Conservation (phyloP, 2,329 filamentous ascomycete genomes). For the Penicillium frequentans region DNA sequence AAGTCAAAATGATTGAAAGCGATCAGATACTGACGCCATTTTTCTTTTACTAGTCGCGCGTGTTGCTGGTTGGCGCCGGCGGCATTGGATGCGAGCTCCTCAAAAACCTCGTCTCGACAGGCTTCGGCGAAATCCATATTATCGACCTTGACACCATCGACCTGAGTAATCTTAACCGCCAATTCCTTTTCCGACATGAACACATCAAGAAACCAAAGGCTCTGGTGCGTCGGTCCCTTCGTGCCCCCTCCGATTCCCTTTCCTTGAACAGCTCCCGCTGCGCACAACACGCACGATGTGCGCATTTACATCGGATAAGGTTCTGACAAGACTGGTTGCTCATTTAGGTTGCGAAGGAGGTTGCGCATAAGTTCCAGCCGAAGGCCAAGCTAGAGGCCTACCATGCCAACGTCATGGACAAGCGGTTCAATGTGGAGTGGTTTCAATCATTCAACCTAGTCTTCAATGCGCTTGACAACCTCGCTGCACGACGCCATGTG, state of each 20-base stretch:
- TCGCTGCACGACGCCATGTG: slow-evolving; percentile 90
- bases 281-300: neutral
- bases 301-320: neutral
- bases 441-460: slow-evolving; percentile 80
- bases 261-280: slow-evolving; percentile 8
- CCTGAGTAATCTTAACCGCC: slow-evolving; percentile 93
- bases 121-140: slow-evolving; percentile 90
- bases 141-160: slow-evolving; percentile 99
- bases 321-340: slow-evolving; percentile 14
- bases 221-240: slow-evolving; percentile 58
- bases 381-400: slow-evolving; percentile 82
- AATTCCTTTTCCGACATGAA: slow-evolving; percentile 94
- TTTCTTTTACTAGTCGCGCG: slow-evolving; percentile 64
- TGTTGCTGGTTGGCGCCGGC: slow-evolving; percentile 92
- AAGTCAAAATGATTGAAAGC: neutral
- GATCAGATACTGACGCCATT: slow-evolving; percentile 8
- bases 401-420: slow-evolving; percentile 93
- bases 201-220: slow-evolving; percentile 98
- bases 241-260: slow-evolving; percentile 1
- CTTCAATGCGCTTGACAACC: slow-evolving; percentile 95
- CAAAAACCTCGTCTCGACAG: slow-evolving; percentile 90
- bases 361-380: slow-evolving; percentile 86
- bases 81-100: slow-evolving; percentile 97
- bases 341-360: slow-evolving; percentile 81
- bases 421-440: slow-evolving; percentile 82